Base-by-base conservation (phyloP, 768 basidiomycete genomes). In the Leccinum subgranulosum region DNA sequence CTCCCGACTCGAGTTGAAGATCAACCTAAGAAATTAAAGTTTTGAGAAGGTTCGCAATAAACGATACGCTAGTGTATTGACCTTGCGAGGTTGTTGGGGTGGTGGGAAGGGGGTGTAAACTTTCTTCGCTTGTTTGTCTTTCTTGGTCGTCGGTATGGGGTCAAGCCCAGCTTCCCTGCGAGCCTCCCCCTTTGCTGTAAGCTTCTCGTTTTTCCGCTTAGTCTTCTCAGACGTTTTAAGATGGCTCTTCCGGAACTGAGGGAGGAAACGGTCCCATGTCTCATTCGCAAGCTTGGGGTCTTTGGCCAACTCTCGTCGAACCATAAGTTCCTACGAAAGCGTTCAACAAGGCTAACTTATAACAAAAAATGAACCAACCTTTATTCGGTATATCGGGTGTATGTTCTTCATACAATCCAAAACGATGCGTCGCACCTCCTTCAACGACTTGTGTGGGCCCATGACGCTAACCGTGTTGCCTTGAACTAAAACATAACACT, bases 351-450 rank as follows among this genome's bases (percentile, higher is more conserved):
- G 21, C 15, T 14, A 21, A 46, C 17, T 15, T 29, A 29, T 29
- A 19, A 43, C 33, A 36, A 27, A 53, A 23, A 61, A 58, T 58
- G 28, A 54, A 53, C 60, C 21, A 41, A 92, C 94, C 75, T 99
- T 99, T 74, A 99, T 99, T 65, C 94, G 87, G 71, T 99, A 99
- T 69, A 99, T 98, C 2, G 97, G 97, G 69, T 99, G 97, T 54
- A 98, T 90, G 70, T 99, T 99, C 76, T 89, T 94, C 97, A 99
- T 98, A 77, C 97, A 99, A 69, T 99, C 97, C 43, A 98, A 73
- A n/a, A 99, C 84, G 60, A 98, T 98, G 64, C 95, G 77, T 57
- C 97, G 82, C 11, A 99, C 96, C 74, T 99, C 97, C 72, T 98
- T 98, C 19, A 99, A 78, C 0, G 89, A 88, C 68, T 96, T 97